A percentile compares a stretch with the other conserved stretches of the same genome.
Conservation (phyloP, 2,329 filamentous ascomycete genomes). For the Biscogniauxia sp. region DNA sequence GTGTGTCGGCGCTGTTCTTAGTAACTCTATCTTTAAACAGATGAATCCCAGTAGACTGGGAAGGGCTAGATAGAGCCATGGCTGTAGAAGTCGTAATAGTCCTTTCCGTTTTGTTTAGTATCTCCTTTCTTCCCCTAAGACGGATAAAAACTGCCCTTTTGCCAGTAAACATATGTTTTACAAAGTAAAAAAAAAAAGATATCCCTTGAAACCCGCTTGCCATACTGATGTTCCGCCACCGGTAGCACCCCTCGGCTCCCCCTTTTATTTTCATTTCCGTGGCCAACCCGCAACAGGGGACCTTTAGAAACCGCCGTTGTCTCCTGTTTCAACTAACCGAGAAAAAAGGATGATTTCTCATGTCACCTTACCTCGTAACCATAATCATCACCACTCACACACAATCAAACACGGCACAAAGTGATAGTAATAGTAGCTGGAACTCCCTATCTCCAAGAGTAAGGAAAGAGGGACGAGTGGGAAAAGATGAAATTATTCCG, state of each 20-base stretch:
- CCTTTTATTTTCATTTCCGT: neutral
- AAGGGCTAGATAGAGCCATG: too few relatives aligned
- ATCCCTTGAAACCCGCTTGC: too few relatives aligned
- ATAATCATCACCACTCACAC: neutral
- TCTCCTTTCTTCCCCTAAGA: neutral
- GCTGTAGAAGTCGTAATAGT: too few relatives aligned
- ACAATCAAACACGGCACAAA: neutral
- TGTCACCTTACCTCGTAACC: neutral
- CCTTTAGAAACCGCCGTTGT: neutral
- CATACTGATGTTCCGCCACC: neutral
- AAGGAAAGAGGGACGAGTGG: neutral
- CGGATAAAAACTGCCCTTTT: neutral
- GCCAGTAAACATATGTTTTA: neutral
- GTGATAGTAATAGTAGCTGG: neutral
- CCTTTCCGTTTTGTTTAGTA: neutral
- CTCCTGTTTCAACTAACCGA: too few relatives aligned
- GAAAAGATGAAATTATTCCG: constrained; percentile 15
- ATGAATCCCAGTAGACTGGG: too few relatives aligned
- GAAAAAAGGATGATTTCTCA: neutral
- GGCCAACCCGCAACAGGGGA: neutral
- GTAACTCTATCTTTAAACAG: too few relatives aligned
- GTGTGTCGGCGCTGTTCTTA: too few relatives aligned
- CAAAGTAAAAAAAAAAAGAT: neutral
- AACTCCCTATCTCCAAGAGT: neutral
- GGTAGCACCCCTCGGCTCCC: too few relatives aligned